Conservation (phyloP, 2,329 filamentous ascomycete genomes). For the Aspergillus caelatus region DNA sequence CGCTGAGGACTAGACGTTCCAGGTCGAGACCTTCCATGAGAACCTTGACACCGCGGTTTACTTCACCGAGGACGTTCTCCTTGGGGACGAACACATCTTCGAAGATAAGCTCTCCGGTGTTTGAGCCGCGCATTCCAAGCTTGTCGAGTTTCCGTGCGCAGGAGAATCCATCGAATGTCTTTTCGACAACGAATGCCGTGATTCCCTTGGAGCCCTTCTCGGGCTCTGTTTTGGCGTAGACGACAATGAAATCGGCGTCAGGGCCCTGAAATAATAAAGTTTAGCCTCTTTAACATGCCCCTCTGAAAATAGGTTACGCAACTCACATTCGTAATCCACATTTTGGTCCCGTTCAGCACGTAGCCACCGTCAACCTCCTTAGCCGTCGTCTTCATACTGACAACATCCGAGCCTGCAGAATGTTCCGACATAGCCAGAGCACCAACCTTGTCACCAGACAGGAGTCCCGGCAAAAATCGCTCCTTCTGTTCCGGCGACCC, state of each 20-base stretch:
- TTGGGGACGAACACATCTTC: constrained; percentile 86
- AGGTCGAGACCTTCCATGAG: constrained; percentile 96
- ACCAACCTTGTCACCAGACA: constrained; percentile 79
- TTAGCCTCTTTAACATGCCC: background rate
- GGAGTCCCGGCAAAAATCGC: constrained; percentile 76
- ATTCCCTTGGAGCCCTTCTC: constrained; percentile 83
- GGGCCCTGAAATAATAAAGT: constrained; percentile 57
- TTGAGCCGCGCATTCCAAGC: constrained; percentile 95
- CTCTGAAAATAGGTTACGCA: constrained; percentile 2
- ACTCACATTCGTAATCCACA: constrained; percentile 95
- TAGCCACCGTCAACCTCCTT: constrained; percentile 82
- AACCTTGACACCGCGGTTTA: constrained; percentile 84
- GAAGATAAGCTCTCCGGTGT: constrained; percentile 92
- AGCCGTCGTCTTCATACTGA: constrained; percentile 89
- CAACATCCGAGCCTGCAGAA: constrained; percentile 87
- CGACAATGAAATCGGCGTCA: constrained; percentile 87
- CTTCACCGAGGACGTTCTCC: constrained; percentile 75
- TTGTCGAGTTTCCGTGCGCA: constrained; percentile 93
- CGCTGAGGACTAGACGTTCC: constrained; percentile 86
- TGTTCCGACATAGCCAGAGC: constrained; percentile 95
- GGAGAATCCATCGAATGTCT: constrained; percentile 71
- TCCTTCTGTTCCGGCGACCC: constrained; percentile 77
- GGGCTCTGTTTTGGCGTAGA: constrained; percentile 95
- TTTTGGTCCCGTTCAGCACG: constrained; percentile 85
- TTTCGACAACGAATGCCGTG: constrained; percentile 88